A percentile compares a stretch with the other conserved stretches of the same genome.
phyloP scores from a whole-genome alignment of 2,329 filamentous ascomycete species.

The Fusarium decemcellulare region DNA sequence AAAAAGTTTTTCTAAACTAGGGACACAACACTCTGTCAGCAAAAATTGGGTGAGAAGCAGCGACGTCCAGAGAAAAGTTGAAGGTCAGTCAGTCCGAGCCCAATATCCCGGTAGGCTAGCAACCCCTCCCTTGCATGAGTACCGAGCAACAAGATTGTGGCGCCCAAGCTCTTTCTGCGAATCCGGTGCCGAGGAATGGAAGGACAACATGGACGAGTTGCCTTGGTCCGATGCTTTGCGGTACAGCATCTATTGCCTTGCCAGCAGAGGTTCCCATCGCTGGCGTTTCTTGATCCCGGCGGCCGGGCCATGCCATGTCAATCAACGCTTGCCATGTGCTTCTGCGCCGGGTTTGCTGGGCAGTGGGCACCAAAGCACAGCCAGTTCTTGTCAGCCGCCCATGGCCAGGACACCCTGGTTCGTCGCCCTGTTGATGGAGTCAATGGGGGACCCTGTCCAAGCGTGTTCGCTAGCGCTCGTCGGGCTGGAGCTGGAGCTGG shows the following conservation, averaged over 20 bases:
- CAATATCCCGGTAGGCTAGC: constrained; percentile 32
- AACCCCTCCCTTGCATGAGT: constrained; percentile 39
- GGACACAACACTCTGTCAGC: constrained; percentile 36
- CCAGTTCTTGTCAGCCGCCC: constrained; percentile 40
- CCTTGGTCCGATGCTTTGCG: constrained; percentile 2
- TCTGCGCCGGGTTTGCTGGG: constrained; percentile 27
- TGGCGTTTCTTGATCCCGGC: constrained; percentile 11
- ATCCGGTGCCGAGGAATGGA: constrained; percentile 16
- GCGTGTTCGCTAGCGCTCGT: constrained; percentile 41
- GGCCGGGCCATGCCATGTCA: constrained; percentile 2
- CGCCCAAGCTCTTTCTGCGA: constrained; percentile 29
- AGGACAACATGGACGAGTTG: constrained; percentile 5
- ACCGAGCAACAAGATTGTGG: constrained; percentile 27
- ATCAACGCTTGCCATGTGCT: constrained; percentile 24
- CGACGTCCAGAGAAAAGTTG: constrained; percentile 37
- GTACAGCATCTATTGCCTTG: constrained; percentile 12
- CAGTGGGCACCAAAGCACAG: constrained; percentile 38
- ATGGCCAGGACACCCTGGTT: constrained; percentile 40
- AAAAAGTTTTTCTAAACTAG: constrained; percentile 24
- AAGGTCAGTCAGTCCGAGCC: constrained; percentile 24
- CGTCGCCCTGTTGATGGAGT: constrained; percentile 40
- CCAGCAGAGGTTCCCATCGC: not conserved
- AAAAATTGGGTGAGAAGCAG: constrained; percentile 23
- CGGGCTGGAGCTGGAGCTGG: constrained; percentile 42
- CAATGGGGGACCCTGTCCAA: constrained; percentile 31